Conservation (phyloP, 305 asterid species). For the Rubia balearica region DNA sequence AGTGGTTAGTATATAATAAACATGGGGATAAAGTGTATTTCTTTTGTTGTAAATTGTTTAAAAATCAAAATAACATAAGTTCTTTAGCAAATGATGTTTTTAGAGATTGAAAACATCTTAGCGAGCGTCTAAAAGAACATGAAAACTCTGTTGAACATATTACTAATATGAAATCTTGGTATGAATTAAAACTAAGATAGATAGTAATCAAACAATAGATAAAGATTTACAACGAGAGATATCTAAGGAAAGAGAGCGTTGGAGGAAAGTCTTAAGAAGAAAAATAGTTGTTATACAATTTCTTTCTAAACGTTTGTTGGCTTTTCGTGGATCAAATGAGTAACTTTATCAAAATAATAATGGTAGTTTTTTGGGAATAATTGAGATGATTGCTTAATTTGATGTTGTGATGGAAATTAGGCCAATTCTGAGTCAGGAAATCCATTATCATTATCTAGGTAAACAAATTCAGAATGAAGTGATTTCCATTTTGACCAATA, state of each 20-base stretch:
- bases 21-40: background rate
- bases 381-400: too few species aligned
- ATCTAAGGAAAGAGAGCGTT: background rate
- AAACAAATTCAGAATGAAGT: conserved; percentile 1
- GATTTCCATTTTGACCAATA: background rate
- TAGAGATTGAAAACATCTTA: background rate
- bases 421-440: background rate
- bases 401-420: too few species aligned
- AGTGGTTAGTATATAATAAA: too few species aligned
- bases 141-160: background rate
- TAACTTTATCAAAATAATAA: too few species aligned
- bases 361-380: too few species aligned
- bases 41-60: background rate
- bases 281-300: background rate
- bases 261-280: background rate
- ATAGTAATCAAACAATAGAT: background rate
- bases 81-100: background rate
- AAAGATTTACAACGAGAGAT: background rate
- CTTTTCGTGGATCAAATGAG: too few species aligned
- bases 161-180: background rate
- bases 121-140: background rate
- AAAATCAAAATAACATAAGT: background rate
- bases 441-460: conserved; percentile 7
- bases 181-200: background rate
- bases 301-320: background rate